Evolutionary conservation across 2,329 filamentous ascomycete genomes (phyloP), one percentile per base, ranked within the genome.

Genomic region (Cordyceps tenuipes): DNA sequence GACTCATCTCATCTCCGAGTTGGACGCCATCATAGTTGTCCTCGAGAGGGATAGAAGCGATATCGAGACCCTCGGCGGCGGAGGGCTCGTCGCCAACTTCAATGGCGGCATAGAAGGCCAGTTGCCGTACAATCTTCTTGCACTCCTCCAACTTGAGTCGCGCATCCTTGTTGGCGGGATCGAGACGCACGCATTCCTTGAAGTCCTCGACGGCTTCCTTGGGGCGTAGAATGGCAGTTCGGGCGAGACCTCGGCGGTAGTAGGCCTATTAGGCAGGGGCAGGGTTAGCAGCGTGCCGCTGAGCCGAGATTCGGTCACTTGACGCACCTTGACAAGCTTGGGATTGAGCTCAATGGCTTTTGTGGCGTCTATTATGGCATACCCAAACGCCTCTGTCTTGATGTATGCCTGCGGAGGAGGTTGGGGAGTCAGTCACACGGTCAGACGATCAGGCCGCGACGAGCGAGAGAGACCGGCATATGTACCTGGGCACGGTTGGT

Each of bases 91-190:
- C 94, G 61, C 88, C 86, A 50, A 97, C 83, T 72, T 97, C 93
- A 68, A 97, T 99, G 36, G 94, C 94, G 67, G 90, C 91, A 67
- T 96, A 88, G 75, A 99, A 99, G 63, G 94, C 90, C 69, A 93
- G 79, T 68, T 93, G 88, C 70, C 93, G 91, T 65, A 97, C 90
- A 67, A 96, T 85, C 80, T 95, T 97, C 73, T 96, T 90, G 76
- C 92, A 97, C 70, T 97, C 93, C 63, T 90, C 86, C 67, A 95
- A 79, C 78, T 95, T 96, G 66, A 96, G 79, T 73, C 90, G 92
- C 60, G 92, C 93, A 77, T 94, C 91, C 68, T 91, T 91, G 75
- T 97, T 96, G 67, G 77, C 79, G 3, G 94, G 93, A 62, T 92
- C 91, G 72, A 93, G 88, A 75, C 86, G 89, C 66, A 94, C 86